Evolutionary conservation across 768 basidiomycete genomes (phyloP).

Genomic region (Leccinellum albellum): DNA sequence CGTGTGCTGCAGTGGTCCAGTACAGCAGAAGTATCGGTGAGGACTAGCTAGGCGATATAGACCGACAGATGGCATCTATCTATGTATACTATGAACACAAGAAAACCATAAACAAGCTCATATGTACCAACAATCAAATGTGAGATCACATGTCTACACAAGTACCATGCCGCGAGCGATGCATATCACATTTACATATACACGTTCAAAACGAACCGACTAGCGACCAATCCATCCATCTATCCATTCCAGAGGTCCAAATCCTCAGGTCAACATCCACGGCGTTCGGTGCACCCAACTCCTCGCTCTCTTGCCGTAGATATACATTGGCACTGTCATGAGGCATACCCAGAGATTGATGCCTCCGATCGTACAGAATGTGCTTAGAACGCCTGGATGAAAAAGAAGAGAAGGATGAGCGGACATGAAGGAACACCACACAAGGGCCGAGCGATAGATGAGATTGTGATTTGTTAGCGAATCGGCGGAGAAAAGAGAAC

Average conservation of each 20-base stretch:
- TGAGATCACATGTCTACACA: no score
- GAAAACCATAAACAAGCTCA: no score
- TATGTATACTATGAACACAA: no score
- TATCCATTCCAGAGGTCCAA: background rate
- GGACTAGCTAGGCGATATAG: no score
- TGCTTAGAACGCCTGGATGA: background rate
- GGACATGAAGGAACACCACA: background rate
- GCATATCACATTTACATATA: no score
- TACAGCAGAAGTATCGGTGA: no score
- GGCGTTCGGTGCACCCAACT: background rate
- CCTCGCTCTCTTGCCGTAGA: background rate
- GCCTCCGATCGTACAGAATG: background rate
- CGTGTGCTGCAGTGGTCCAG: constrained; percentile 20
- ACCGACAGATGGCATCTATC: no score
- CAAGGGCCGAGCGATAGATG: background rate
- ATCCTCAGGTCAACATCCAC: background rate
- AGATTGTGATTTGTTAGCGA: background rate
- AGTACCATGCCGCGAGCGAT: no score
- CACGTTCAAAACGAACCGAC: no score
- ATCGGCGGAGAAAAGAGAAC: background rate
- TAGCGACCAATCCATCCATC: background rate
- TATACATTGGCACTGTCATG: background rate
- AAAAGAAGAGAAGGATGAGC: background rate
- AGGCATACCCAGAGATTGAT: background rate
- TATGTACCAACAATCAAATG: no score